Conservation (phyloP, 441 rosid species). For the Metrosideros polymorpha region DNA sequence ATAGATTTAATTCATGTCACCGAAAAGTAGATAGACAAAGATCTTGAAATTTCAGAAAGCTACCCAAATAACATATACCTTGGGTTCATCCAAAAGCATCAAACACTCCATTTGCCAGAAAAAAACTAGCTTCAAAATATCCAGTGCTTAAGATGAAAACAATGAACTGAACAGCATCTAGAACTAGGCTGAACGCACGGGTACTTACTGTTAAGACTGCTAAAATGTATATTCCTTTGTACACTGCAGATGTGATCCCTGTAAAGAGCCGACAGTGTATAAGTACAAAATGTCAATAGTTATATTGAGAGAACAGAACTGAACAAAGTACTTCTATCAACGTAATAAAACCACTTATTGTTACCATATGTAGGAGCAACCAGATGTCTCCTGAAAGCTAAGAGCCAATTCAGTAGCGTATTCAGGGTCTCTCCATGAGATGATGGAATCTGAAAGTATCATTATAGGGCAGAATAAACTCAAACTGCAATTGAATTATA, state of each 20-base stretch:
- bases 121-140: background rate
- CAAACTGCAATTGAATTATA: background rate
- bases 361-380: conserved; percentile 97
- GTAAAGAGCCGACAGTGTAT: conserved; percentile 10
- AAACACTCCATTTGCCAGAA: background rate
- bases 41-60: background rate
- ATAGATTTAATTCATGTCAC: background rate
- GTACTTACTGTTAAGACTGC: conserved; percentile 73
- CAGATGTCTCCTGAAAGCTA: conserved; percentile 95
- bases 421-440: conserved; percentile 98
- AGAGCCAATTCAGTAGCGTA: conserved; percentile 86
- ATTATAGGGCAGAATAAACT: background rate
- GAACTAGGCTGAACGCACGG: background rate
- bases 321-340: background rate
- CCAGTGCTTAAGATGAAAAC: background rate
- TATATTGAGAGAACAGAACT: background rate
- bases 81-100: background rate
- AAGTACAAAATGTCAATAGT: background rate
- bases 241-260: conserved; percentile 89
- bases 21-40: background rate
- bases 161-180: background rate
- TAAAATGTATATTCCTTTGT: conserved; percentile 84
- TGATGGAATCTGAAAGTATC: conserved; percentile 68
- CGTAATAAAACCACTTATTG: conserved; percentile 1
- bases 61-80: background rate